These are phyloP conservation scores for Hygrophila difformis DNA, from an alignment of 257 asterid species.

Conservation along the genomic window DNA sequence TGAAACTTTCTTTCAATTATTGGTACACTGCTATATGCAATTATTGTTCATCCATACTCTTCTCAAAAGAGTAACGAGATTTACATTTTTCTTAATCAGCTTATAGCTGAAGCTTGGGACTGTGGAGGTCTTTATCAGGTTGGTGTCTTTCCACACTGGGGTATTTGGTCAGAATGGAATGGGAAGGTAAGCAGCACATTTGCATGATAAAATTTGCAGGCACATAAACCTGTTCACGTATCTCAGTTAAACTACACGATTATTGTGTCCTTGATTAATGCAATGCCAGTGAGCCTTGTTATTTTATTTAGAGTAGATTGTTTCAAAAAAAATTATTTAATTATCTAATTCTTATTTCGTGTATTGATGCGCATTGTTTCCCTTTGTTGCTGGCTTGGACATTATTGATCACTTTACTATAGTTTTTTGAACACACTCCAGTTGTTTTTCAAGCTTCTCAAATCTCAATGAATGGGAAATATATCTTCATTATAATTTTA, in stretches of 20 bases:
- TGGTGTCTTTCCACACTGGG: constrained; percentile 91
- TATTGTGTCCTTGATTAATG: no score
- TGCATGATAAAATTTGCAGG: constrained; percentile 7
- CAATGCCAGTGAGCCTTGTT: no score
- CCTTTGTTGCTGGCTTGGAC: background rate
- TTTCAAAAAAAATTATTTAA: no score
- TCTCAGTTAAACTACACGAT: no score
- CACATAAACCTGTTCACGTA: no score
- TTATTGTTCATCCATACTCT: constrained; percentile 2
- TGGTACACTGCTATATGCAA: background rate
- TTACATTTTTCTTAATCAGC: constrained; percentile 37
- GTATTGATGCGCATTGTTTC: constrained; percentile 4
- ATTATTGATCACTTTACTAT: background rate
- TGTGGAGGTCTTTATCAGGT: constrained; percentile 99
- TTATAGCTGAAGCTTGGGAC: constrained; percentile 99
- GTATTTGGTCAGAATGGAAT: constrained; percentile 99
- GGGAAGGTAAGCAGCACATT: constrained; percentile 65
- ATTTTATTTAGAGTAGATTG: no score
- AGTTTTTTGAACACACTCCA: background rate
- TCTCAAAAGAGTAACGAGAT: constrained; percentile 1
- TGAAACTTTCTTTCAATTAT: background rate
- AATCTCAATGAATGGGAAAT: constrained; percentile 2
- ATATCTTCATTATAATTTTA: background rate
- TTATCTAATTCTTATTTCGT: no score
- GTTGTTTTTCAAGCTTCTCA: constrained; percentile 8